These are phyloP conservation scores for Chrysochromulina tobinii DNA, from an alignment of 78 protist species.

Conservation along the genomic window DNA sequence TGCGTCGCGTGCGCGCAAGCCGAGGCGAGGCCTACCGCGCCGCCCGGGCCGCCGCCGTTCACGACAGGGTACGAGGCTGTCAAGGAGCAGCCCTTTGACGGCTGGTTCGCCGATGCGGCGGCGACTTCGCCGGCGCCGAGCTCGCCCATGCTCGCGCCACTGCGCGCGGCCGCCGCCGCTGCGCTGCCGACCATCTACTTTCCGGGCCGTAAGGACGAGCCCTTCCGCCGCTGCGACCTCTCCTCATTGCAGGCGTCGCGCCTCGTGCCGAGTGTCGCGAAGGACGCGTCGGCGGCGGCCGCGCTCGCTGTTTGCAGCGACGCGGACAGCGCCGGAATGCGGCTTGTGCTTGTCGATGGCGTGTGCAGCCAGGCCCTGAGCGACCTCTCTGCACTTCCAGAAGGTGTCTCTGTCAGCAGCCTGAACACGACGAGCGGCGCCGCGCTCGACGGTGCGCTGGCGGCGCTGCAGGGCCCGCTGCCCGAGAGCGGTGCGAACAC, in stretches of 20 bases:
- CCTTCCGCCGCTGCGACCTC: conserved; percentile 3
- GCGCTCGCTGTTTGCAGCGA: background rate
- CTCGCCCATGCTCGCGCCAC: no score
- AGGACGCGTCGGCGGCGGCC: background rate
- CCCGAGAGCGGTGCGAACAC: background rate
- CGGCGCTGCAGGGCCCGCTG: background rate
- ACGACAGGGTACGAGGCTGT: no score
- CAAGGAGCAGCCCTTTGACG: no score
- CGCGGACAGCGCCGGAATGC: background rate
- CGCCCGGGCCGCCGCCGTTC: no score
- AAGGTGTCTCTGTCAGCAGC: background rate
- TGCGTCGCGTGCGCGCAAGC: no score
- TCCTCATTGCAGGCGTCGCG: background rate
- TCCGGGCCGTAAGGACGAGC: background rate
- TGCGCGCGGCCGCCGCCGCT: background rate
- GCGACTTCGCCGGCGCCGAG: no score
- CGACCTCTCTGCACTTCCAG: background rate
- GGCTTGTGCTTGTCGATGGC: conserved; percentile 16
- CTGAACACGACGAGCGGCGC: background rate
- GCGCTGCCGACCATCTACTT: background rate
- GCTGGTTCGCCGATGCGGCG: no score
- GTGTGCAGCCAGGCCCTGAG: background rate
- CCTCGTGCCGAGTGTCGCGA: background rate
- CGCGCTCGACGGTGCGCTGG: background rate
- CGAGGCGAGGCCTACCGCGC: no score